These are phyloP conservation scores for Echeveria elegans DNA, from an alignment of 164 flowering plant genomes.

Conservation along the genomic window DNA sequence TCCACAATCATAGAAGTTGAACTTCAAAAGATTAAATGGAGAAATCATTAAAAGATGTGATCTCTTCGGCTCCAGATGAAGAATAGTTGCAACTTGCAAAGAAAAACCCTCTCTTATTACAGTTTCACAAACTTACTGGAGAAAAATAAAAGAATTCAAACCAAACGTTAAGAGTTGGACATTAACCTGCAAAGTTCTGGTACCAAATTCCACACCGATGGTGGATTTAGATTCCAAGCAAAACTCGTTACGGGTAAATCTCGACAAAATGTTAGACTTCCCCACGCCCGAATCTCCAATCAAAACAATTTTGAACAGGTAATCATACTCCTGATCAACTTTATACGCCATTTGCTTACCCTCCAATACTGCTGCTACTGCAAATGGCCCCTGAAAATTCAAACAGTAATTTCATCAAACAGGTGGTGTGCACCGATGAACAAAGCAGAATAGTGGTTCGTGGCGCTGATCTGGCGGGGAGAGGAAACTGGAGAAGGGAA, in stretches of 20 bases:
- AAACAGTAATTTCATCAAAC: slow-evolving; percentile 1
- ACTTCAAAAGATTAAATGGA: too few species aligned
- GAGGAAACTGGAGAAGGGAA: not conserved
- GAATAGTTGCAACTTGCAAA: too few species aligned
- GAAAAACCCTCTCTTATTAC: too few species aligned
- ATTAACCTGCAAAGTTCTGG: slow-evolving; percentile 1
- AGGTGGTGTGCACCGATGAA: not conserved
- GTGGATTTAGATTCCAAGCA: slow-evolving; percentile 3
- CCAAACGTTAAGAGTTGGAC: not conserved
- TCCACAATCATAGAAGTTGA: too few species aligned
- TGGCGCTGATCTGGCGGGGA: too few species aligned
- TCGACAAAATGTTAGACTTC: not conserved
- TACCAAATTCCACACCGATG: not conserved
- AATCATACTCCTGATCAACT: slow-evolving; percentile 4
- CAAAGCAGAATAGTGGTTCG: not conserved
- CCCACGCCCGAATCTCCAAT: slow-evolving; percentile 2
- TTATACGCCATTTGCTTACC: not conserved
- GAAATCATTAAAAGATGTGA: too few species aligned
- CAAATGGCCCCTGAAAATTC: not conserved
- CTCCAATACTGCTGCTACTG: not conserved
- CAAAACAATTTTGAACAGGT: not conserved
- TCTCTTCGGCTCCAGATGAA: too few species aligned
- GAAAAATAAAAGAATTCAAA: too few species aligned
- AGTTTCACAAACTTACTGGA: too few species aligned
- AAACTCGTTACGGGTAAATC: not conserved